Evolutionary conservation across 306 rosid species (phyloP), one percentile per base, ranked within the genome.

Genomic region (Begonia masoniana): DNA sequence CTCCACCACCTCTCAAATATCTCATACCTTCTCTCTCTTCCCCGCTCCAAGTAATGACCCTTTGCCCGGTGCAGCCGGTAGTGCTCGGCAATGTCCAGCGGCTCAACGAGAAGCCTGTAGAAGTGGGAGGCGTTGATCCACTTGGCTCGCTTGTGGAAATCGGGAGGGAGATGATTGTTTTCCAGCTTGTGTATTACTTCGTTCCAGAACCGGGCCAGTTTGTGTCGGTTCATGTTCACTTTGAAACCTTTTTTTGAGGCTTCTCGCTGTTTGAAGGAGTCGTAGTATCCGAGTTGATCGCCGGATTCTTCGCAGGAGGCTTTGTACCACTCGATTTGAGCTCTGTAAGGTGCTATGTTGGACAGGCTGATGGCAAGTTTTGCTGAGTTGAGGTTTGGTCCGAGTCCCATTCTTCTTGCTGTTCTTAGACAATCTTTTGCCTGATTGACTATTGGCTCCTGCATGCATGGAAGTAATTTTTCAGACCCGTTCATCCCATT

Each of bases 301-400:
- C 68, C 76, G 5, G 79, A 71, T 36, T 75, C 59, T 6, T 86
- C 92, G 15, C 94, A 85, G 26, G 39, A 24, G 12, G 36, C 58
- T 59, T 74, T 91, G 64, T 78, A 85, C 97, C 92, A 91, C 65
- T 91, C 96, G 51, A 91, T 71, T 62, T 91, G 64, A 16, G 94
- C 92, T 45, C 97, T 76, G 51, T 54, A 77, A 13, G 97, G 97
- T 0, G 17, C 62, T 16, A 74, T 50, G 69, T 74, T 77, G 19
- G 97, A 65, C 15, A 91, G 67, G 39, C 55, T 57, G 16, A 91
- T 9, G 12, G 97, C 85, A 16, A 82, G 74, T 47, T 61, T 66
- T 4, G 97, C 96, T 5, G 59, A 47, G 15, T 69, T 85, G 17
- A 78, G 65, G 64, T 42, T 65, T 9, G 94, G 96, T 24, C 70